These are phyloP conservation scores for Ustulina deusta DNA, from an alignment of 2,329 filamentous ascomycete species.

Conservation along the genomic window DNA sequence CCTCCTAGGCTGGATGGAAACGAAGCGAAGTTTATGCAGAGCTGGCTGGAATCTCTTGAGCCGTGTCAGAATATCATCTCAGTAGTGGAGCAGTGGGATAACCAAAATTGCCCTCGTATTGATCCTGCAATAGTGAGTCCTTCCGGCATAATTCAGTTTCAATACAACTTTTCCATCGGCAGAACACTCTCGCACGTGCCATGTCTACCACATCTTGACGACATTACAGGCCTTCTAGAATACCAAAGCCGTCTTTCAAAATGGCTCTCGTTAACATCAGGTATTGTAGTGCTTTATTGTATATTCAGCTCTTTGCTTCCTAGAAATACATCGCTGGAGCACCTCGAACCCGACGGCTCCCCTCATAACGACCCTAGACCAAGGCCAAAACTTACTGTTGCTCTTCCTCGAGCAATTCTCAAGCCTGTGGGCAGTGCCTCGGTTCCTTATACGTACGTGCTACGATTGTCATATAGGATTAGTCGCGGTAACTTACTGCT, in stretches of 20 bases:
- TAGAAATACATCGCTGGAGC: constrained; percentile 49
- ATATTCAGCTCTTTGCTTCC: constrained; percentile 48
- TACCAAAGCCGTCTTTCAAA: neutral
- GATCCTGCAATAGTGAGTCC: constrained; percentile 51
- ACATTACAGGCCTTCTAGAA: neutral
- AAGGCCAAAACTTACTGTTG: constrained; percentile 39
- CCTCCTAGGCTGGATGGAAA: constrained; percentile 32
- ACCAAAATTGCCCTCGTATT: constrained; percentile 47
- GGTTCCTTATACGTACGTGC: constrained; percentile 42
- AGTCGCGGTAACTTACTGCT: constrained; percentile 15
- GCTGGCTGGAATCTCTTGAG: constrained; percentile 50
- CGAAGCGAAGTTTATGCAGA: constrained; percentile 43
- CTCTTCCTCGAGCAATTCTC: constrained; percentile 46
- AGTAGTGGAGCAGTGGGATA: constrained; percentile 51
- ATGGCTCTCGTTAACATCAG: neutral
- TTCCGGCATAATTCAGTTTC: neutral
- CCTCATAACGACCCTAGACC: constrained; percentile 30
- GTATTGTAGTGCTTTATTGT: constrained; percentile 46
- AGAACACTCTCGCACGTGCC: neutral
- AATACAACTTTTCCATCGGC: neutral
- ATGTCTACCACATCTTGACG: neutral
- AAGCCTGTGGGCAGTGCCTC: constrained; percentile 43
- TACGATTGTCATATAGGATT: neutral
- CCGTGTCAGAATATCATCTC: constrained; percentile 50
- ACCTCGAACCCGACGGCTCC: constrained; percentile 23